A percentile compares a stretch with the other conserved stretches of the same genome.
phyloP scores from a whole-genome alignment of 2,329 filamentous ascomycete species.

The Aspergillus uvarum region DNA sequence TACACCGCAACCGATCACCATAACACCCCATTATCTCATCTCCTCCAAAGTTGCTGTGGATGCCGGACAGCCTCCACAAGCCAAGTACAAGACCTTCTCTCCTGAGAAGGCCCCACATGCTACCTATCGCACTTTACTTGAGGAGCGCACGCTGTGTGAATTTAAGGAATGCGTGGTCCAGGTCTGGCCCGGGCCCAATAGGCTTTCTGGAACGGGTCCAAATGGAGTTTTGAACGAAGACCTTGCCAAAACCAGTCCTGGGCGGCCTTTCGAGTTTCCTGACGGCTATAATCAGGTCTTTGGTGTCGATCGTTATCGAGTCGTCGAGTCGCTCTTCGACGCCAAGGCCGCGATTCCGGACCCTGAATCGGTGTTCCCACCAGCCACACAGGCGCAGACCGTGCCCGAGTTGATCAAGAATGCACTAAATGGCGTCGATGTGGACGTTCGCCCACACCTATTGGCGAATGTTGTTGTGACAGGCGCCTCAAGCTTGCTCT shows the following conservation, averaged over 20 bases:
- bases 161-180: conserved; percentile 98
- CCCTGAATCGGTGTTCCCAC: conserved; percentile 45
- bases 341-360: conserved; percentile 67
- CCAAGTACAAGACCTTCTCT: conserved; percentile 69
- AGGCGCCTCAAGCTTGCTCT: conserved; percentile 80
- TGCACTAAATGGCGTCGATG: conserved; percentile 76
- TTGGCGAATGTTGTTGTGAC: conserved; percentile 91
- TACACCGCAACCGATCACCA: conserved; percentile 65
- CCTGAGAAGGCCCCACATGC: conserved; percentile 56
- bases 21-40: conserved; percentile 84
- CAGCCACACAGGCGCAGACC: conserved; percentile 70
- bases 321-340: conserved; percentile 89
- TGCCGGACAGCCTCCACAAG: conserved; percentile 75
- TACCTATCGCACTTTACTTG: conserved; percentile 79
- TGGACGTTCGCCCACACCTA: conserved; percentile 80
- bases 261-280: conserved; percentile 93
- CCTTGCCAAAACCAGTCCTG: conserved; percentile 67
- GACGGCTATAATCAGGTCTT: conserved; percentile 97
- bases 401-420: conserved; percentile 79
- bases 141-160: conserved; percentile 89
- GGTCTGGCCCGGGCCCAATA: conserved; percentile 80
- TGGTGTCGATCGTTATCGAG: conserved; percentile 79
- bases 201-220: conserved; percentile 55
- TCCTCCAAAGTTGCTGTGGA: conserved; percentile 86
- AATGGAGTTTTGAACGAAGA: conserved; percentile 69